These are phyloP conservation scores for Globisporangium canariense DNA, from an alignment of 352 stramenopile species.

Conservation along the genomic window DNA sequence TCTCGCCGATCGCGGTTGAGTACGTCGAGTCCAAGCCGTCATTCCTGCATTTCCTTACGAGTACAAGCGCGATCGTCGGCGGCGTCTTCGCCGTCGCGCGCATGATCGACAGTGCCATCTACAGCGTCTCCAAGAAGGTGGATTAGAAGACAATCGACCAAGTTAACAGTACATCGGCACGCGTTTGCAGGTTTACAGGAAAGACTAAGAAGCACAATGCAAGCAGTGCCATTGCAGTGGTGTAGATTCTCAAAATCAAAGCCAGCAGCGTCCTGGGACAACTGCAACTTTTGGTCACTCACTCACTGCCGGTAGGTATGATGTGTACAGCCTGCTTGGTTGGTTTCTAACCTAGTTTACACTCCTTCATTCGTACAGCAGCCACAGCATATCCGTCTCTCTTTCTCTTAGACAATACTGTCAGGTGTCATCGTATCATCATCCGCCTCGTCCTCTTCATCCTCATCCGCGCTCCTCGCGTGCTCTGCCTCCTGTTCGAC, in stretches of 20 bases:
- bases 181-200: background rate
- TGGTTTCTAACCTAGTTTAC: conserved; percentile 15
- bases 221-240: background rate
- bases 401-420: conserved; percentile 4
- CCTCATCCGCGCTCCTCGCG: too few species aligned
- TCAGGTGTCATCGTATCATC: background rate
- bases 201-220: background rate
- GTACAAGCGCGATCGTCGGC: conserved; percentile 83
- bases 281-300: conserved; percentile 2
- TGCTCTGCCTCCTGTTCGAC: background rate
- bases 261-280: background rate
- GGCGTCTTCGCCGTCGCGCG: conserved; percentile 84
- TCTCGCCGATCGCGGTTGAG: conserved; percentile 86
- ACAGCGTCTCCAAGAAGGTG: conserved; percentile 88
- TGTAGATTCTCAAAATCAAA: conserved; percentile 8
- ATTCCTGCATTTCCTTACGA: conserved; percentile 84
- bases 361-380: conserved; percentile 10
- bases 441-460: background rate
- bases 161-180: too few species aligned
- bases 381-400: background rate
- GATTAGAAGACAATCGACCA: conserved; percentile 39
- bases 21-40: conserved; percentile 85
- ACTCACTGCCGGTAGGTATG: background rate
- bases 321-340: background rate
- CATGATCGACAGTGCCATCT: conserved; percentile 85